Conservation (phyloP, 2,329 filamentous ascomycete genomes). For the Parascedosporium putredinis region DNA sequence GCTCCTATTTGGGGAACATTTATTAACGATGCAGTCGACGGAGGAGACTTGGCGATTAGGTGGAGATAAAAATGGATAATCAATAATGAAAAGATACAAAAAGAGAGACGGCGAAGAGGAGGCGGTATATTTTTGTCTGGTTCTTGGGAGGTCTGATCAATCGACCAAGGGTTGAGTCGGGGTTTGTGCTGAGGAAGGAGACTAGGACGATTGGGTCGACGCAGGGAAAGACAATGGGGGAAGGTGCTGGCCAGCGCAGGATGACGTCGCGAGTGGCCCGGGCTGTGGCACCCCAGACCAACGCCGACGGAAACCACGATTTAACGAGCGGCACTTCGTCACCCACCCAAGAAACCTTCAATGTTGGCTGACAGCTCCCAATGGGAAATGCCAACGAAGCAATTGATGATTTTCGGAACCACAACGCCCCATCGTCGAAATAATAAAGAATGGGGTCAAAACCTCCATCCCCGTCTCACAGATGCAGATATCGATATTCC, state of each 20-base stretch:
- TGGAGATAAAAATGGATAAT: background rate
- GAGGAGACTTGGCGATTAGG: background rate
- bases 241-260: background rate
- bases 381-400: too few species aligned
- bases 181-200: background rate
- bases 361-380: too few species aligned
- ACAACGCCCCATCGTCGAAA: too few species aligned
- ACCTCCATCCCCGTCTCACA: too few species aligned
- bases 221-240: slow-evolving; percentile 6
- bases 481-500: too few species aligned
- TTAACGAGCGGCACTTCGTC: too few species aligned
- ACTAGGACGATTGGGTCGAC: background rate
- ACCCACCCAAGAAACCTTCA: too few species aligned
- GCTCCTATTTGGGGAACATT: slow-evolving; percentile 7
- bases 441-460: too few species aligned
- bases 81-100: background rate
- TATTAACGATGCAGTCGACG: background rate
- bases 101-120: background rate
- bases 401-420: background rate
- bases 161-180: background rate
- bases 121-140: too few species aligned
- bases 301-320: background rate
- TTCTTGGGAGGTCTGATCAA: too few species aligned
- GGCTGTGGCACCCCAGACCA: too few species aligned
- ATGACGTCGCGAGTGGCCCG: slow-evolving; percentile 2